phyloP scores from a whole-genome alignment of 2,329 filamentous ascomycete genomes.

The Alternaria ventricosa region DNA sequence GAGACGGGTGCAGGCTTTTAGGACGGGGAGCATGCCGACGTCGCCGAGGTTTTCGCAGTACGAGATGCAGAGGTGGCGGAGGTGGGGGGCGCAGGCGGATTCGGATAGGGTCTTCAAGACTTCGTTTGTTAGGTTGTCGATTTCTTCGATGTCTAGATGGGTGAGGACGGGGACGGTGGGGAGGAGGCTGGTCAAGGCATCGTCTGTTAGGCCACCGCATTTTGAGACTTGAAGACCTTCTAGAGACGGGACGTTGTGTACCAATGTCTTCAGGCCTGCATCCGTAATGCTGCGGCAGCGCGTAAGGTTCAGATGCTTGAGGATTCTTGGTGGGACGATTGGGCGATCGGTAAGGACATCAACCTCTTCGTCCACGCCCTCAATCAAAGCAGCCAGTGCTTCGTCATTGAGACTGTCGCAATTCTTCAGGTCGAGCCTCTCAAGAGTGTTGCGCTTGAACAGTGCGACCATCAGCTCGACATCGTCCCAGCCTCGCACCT shows the following conservation, averaged over 20 bases:
- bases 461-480: conserved; percentile 73
- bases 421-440: conserved; percentile 80
- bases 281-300: conserved; percentile 78
- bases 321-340: conserved; percentile 75
- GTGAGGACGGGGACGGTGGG: conserved; percentile 78
- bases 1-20: conserved; percentile 76
- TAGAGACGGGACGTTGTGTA: conserved; percentile 76
- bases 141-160: conserved; percentile 88
- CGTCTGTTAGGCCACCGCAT: conserved; percentile 76
- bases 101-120: conserved; percentile 77
- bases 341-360: conserved; percentile 80
- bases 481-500: conserved; percentile 81
- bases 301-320: conserved; percentile 86
- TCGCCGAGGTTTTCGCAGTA: conserved; percentile 90
- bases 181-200: conserved; percentile 73
- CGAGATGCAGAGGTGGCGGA: conserved; percentile 85
- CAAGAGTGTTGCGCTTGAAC: conserved; percentile 80
- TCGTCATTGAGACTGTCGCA: conserved; percentile 80
- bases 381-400: conserved; percentile 74
- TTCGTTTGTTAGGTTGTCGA: conserved; percentile 76
- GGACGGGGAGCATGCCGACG: conserved; percentile 78
- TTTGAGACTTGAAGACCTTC: conserved; percentile 85
- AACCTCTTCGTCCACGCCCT: conserved; percentile 76
- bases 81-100: conserved; percentile 71
- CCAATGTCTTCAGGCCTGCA: conserved; percentile 72